Evolutionary conservation across 441 rosid genomes (phyloP), one percentile per base, ranked within the genome.

Genomic region (Pelargonium myrrhifolium): DNA sequence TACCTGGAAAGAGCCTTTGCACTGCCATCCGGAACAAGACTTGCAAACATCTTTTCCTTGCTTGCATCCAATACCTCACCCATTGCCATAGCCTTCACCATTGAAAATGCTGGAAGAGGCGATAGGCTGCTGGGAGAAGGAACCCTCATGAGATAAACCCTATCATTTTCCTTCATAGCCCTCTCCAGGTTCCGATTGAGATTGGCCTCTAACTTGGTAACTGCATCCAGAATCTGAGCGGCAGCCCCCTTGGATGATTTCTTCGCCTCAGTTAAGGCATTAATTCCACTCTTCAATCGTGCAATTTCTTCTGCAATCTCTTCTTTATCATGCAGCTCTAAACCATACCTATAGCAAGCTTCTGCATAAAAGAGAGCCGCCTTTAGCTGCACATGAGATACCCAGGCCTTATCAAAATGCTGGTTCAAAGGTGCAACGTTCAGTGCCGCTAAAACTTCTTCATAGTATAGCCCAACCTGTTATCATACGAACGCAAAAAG

Each of bases 61-160:
- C 97, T 91, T 14, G 99, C 97, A 83, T 93, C 96, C 73, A 93
- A 77, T 35, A 89, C 75, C 62, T 89, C 99, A 77, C 65, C 79
- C 97, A 93, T 90, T 62, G 85, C 65, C 88, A 93, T 81, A 15
- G 97, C 74, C 84, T 91, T 93, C 53, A 91, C 97, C 99, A 93
- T 77, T 11, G 99, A 88, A 79, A 93, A 89, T 65, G 92, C 84
- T 64, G 96, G 88, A 63, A 93, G 85, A 66, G 87, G 82, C 39
- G 89, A 74, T 53, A 93, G 82, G 66, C 93, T 84, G 84, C 90
- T 73, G 10, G 88, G 89, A 24, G 93, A 69, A 72, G 98, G 98
- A 82, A 93, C 84, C 78, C 98, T 89, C 97, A 89, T 93, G 66
- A 93, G 88, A 76, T 93, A 93, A 70, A 93, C 98, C 73, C 98